Base-by-base conservation (phyloP, 2,329 filamentous ascomycete genomes). In the Alternaria conjuncta region DNA sequence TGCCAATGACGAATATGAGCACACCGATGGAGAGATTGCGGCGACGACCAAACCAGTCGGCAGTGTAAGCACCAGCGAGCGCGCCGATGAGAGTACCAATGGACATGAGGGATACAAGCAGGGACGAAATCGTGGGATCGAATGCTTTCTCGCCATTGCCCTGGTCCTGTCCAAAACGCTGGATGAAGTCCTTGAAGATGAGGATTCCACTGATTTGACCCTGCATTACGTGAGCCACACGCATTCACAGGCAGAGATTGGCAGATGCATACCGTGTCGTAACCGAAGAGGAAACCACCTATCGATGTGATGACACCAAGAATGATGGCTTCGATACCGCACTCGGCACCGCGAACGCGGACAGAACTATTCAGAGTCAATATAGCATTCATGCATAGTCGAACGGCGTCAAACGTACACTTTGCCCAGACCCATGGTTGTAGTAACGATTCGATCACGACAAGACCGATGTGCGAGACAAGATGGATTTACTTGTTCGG, bases 281-380 rank as follows among this genome's bases (percentile, higher is more conserved):
- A 89, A 51, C 88, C 88, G 74, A 89, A 89, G 64, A 90, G 83
- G 75, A 88, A 88, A 51, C 87, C 88, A 64, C 87, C 87, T 44
- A 89, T 84, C 47, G 84, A 86, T 46, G 86, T 87, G 45, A 85
- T 81, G 32, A 84, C 77, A 47, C 85, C 86, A 26, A 88, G 86
- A 82, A 92, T 80, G 62, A 81, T 76, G 32, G 81, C 81, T 56
- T 78, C 75, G 11, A 75, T 75, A 28, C 75, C 75, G 46, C 72
- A 75, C 26, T 74, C 73, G 20, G 75, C 75, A 59, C 75, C 75
- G 65, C 74, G 73, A 65, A 78, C 46, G 47, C 68, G 70, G 55
- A 78, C 61, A 47, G 74, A 72, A 49, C 71, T 74, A 36, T 62
- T 41, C n/a, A 28, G 20, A 6, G 49, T 71, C 46, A 71, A 61